Evolutionary conservation across 441 rosid genomes (phyloP), one percentile per base, ranked within the genome.

Genomic region (Macaranga tanarius): DNA sequence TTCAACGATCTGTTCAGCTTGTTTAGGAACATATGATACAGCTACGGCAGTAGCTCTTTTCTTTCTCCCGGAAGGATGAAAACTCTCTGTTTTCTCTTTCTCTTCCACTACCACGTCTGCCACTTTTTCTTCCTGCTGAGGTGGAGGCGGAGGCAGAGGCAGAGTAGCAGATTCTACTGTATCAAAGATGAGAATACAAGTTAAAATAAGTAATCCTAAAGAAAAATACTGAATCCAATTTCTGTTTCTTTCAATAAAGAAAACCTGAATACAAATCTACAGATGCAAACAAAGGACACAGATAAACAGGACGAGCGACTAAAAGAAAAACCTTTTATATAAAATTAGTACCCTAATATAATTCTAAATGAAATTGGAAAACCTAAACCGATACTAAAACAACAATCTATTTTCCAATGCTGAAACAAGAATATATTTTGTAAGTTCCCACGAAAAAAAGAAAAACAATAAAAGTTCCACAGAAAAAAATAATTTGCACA

Each of bases 1-100:
- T 25, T 51, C 55, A 31, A 7, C 42, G 62, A 61, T 60, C 23
- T 55, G 56, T 55, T 59, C 62, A 19, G 42, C n/a, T 28, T 68
- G 58, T 6, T 28, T 31, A 9, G 65, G 17, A 62, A 58, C 13
- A 10, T 44, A 12, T 26, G 65, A 20, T 44, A 59, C 64, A 44
- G 26, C 23, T 59, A 16, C 26, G 15, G 11, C 17, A 45, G 11
- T 22, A 45, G 20, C 28, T 31, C 84, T 84, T 75, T 84, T 83
- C 78, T 79, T 84, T 76, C 71, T 61, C 52, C 62, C 67, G 50
- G 67, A 75, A 57, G 75, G 44, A 71, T 73, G 75, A 38, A 76
- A 70, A 65, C 52, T 66, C 63, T 80, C 76, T 77, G 76, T 81
- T 61, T 73, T 75, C 73, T 55, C 82, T 61, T 73, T 75, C 73